Percentiles rank a stretch among this genome's conserved stretches.
These are phyloP conservation scores for button mushroom (Agaricus bisporus) DNA, from an alignment of 768 basidiomycete genomes.

Conservation along the genomic window DNA sequence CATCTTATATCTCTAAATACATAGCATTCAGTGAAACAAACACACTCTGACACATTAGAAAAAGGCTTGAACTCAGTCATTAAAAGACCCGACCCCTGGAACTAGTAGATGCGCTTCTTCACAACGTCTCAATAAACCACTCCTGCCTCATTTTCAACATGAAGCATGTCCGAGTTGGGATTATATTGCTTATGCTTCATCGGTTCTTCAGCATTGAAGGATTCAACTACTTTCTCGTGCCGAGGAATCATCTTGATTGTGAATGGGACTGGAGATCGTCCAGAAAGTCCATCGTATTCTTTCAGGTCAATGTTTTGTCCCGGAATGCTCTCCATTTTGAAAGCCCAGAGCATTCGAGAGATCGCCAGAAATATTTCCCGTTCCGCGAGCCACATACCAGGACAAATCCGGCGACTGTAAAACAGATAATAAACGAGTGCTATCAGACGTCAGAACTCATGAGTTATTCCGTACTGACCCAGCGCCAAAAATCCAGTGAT, in stretches of 20 bases:
- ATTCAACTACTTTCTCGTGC: slow-evolving; percentile 22
- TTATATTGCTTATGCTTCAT: too few relatives aligned
- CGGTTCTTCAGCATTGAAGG: slow-evolving; percentile 10
- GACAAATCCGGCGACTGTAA: slow-evolving; percentile 32
- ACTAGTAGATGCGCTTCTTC: too few relatives aligned
- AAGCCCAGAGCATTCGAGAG: slow-evolving; percentile 43
- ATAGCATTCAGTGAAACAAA: too few relatives aligned
- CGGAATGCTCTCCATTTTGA: slow-evolving; percentile 33
- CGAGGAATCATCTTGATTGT: slow-evolving; percentile 26
- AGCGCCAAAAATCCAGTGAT: slow-evolving; percentile 46
- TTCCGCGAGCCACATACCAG: slow-evolving; percentile 39
- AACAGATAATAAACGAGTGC: not conserved
- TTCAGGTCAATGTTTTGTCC: slow-evolving; percentile 37
- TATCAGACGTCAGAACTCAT: too few relatives aligned
- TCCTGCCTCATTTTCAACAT: too few relatives aligned
- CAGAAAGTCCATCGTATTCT: slow-evolving; percentile 42
- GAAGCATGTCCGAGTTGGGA: too few relatives aligned
- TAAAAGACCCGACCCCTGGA: too few relatives aligned
- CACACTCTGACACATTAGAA: too few relatives aligned
- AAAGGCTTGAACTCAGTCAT: too few relatives aligned
- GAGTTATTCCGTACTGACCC: slow-evolving; percentile 28
- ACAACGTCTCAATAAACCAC: too few relatives aligned
- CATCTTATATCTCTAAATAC: too few relatives aligned
- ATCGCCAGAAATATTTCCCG: slow-evolving; percentile 39
- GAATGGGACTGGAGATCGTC: slow-evolving; percentile 39